phyloP scores from a whole-genome alignment of 2,329 filamentous ascomycete species.

The Fusarium tricinctum region DNA sequence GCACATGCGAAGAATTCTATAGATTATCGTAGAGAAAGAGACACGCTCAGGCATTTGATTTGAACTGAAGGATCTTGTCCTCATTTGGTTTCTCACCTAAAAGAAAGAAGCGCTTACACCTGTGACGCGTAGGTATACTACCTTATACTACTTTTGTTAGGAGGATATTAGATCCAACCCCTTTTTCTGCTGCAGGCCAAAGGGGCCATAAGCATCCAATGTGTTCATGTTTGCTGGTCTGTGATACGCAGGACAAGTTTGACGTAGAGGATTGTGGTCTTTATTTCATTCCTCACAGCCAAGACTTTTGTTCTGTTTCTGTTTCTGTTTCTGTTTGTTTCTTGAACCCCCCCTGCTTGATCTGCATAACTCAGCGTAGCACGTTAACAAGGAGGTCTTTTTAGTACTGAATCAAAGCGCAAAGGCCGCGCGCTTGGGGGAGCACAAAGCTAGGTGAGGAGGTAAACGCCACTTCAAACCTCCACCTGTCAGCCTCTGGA shows the following conservation, averaged over 20 bases:
- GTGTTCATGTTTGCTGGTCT: conserved; percentile 18
- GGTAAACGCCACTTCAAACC: conserved; percentile 25
- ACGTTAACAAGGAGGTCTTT: conserved; percentile 23
- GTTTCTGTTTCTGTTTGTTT: background rate
- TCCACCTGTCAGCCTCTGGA: conserved; percentile 12
- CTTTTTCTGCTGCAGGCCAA: conserved; percentile 18
- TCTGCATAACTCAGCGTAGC: conserved; percentile 14
- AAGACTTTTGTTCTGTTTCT: conserved; percentile 25
- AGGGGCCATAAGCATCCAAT: conserved; percentile 17
- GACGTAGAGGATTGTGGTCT: conserved; percentile 10
- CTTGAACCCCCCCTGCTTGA: conserved; percentile 27
- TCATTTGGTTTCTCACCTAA: conserved; percentile 24
- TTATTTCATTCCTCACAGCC: conserved; percentile 36
- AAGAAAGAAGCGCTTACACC: conserved; percentile 36
- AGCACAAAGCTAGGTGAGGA: conserved; percentile 1
- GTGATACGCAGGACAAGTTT: conserved; percentile 33
- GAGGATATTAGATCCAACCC: conserved; percentile 11
- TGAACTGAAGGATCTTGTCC: conserved; percentile 13
- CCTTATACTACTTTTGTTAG: background rate
- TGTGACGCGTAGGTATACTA: conserved; percentile 16
- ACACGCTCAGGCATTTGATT: conserved; percentile 31
- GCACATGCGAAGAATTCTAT: conserved; percentile 11
- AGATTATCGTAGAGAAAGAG: conserved; percentile 17
- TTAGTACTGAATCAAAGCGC: conserved; percentile 32
- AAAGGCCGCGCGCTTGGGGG: conserved; percentile 35